phyloP scores from a whole-genome alignment of 2,329 filamentous ascomycete species.

The Fusarium sororula region DNA sequence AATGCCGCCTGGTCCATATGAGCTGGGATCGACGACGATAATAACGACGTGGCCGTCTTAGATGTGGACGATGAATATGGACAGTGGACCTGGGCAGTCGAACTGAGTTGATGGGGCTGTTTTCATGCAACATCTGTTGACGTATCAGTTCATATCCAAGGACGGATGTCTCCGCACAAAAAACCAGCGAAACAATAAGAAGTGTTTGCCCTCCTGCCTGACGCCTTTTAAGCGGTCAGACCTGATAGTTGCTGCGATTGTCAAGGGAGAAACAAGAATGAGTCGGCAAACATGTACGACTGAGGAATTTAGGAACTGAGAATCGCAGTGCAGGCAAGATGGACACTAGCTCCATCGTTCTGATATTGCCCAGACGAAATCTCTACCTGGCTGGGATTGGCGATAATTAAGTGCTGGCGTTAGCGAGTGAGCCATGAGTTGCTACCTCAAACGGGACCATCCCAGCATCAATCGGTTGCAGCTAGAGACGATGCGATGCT shows the following conservation, averaged over 20 bases:
- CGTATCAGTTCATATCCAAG: conserved; percentile 2
- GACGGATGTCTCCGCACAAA: conserved; percentile 21
- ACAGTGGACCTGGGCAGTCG: neutral
- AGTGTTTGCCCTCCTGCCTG: conserved; percentile 17
- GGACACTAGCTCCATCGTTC: neutral
- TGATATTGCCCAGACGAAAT: neutral
- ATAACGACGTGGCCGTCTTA: conserved; percentile 29
- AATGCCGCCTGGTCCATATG: conserved; percentile 30
- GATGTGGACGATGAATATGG: conserved; percentile 1
- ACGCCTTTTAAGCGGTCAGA: conserved; percentile 39
- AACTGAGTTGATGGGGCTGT: conserved; percentile 1
- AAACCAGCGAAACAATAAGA: conserved; percentile 10
- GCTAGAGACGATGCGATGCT: conserved; percentile 1
- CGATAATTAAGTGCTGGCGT: neutral
- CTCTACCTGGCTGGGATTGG: neutral
- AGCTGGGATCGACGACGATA: conserved; percentile 23
- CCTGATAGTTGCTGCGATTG: conserved; percentile 34
- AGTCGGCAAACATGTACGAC: neutral
- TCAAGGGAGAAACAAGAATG: conserved; percentile 20
- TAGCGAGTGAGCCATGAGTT: neutral
- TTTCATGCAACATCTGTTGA: conserved; percentile 11
- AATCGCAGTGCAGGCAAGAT: neutral
- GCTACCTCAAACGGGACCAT: neutral
- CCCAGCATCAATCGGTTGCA: neutral
- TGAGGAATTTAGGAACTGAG: neutral